A percentile compares a stretch with the other conserved stretches of the same genome.
Conservation (phyloP, 2,329 filamentous ascomycete species). For the Furcasterigmium sp. region DNA sequence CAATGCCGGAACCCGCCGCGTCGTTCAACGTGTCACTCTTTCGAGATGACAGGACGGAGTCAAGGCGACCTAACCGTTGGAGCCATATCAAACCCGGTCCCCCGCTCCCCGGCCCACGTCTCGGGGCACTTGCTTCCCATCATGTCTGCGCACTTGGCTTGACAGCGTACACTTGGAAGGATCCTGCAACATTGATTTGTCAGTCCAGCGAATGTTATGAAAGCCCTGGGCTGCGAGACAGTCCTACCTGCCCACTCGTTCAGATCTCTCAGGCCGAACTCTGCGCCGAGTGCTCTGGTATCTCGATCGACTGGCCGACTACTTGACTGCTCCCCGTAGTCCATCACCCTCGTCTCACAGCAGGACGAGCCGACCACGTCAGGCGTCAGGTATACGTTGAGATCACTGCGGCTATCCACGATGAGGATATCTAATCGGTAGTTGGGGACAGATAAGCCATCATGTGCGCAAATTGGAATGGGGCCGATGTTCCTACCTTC, state of each 20-base stretch:
- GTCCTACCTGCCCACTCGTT: conserved; percentile 45
- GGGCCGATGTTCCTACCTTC: conserved; percentile 23
- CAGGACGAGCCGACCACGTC: conserved; percentile 15
- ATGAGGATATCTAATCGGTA: conserved; percentile 39
- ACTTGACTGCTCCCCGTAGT: no score
- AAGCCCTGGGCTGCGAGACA: conserved; percentile 1
- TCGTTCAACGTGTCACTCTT: no score
- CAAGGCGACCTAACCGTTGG: no score
- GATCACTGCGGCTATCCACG: conserved; percentile 36
- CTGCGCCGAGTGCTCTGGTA: neutral
- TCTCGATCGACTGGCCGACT: neutral
- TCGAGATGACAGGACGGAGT: no score
- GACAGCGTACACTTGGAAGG: conserved; percentile 45
- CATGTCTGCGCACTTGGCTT: no score
- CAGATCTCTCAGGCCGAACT: conserved; percentile 30
- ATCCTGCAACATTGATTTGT: conserved; percentile 22
- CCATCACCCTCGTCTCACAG: no score
- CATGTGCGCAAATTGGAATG: neutral
- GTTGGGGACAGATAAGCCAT: conserved; percentile 2
- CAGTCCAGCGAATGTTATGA: no score
- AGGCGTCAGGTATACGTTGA: conserved; percentile 39
- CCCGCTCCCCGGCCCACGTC: no score
- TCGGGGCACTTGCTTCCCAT: no score
- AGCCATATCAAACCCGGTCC: no score
- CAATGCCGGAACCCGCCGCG: no score